Conservation (phyloP, 768 basidiomycete genomes). For the Hypsizygus marmoreus region DNA sequence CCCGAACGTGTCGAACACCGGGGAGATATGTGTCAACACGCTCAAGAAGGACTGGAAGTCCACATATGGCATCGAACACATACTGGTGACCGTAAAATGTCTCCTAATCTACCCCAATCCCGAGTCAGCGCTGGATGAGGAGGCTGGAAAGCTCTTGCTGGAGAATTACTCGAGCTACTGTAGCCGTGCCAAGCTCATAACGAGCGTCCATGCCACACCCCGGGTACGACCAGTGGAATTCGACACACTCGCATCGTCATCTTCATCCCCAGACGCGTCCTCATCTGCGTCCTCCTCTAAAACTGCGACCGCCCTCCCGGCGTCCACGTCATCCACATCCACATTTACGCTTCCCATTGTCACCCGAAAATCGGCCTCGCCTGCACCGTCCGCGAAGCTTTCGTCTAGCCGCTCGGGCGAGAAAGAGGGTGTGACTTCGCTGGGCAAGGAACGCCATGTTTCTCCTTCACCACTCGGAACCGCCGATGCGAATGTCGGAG, state of each 20-base stretch:
- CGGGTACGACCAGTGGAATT: constrained; percentile 75
- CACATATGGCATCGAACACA: constrained; percentile 87
- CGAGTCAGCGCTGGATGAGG: constrained; percentile 94
- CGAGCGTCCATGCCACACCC: constrained; percentile 88
- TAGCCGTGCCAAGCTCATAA: constrained; percentile 84
- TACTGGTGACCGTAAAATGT: constrained; percentile 91
- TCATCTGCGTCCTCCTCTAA: constrained; percentile 27
- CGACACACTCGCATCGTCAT: constrained; percentile 43
- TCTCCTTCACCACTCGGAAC: constrained; percentile 73
- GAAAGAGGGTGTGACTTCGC: constrained; percentile 35
- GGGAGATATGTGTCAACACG: constrained; percentile 97
- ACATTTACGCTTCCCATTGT: constrained; percentile 42
- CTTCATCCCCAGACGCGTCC: constrained; percentile 30
- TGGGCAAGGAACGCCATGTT: constrained; percentile 59
- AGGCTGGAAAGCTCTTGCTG: constrained; percentile 88
- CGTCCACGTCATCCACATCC: constrained; percentile 22
- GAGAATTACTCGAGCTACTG: constrained; percentile 91
- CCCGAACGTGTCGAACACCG: constrained; percentile 86
- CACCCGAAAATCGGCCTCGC: constrained; percentile 47
- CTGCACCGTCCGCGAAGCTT: constrained; percentile 42
- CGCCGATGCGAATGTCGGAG: constrained; percentile 67
- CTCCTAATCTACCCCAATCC: constrained; percentile 96
- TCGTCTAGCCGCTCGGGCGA: constrained; percentile 34
- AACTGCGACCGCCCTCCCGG: constrained; percentile 21
- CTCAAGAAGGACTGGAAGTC: constrained; percentile 97